Conservation (phyloP, 345 rosid genomes). For the Excoecaria cochinchinensis region DNA sequence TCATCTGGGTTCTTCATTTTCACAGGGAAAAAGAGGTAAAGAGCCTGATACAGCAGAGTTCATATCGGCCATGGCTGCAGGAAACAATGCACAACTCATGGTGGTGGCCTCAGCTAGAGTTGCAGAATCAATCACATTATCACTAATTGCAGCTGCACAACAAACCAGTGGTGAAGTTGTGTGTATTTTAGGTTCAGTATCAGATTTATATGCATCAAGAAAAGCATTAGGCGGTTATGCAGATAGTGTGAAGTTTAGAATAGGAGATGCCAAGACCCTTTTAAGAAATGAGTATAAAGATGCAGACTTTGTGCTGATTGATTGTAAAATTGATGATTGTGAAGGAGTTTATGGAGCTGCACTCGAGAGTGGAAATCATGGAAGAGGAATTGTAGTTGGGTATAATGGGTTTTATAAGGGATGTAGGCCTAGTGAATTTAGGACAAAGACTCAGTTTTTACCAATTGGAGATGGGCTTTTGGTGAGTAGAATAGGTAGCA, state of each 20-base stretch:
- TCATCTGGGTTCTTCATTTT: background rate
- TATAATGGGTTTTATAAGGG: conserved; percentile 43
- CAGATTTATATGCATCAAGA: conserved; percentile 6
- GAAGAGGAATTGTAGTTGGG: conserved; percentile 36
- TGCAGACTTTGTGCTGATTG: conserved; percentile 48
- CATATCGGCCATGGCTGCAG: conserved; percentile 58
- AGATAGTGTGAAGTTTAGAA: conserved; percentile 26
- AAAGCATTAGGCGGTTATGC: conserved; percentile 26
- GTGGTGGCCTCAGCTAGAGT: conserved; percentile 31
- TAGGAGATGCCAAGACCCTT: conserved; percentile 37
- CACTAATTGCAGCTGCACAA: conserved; percentile 47
- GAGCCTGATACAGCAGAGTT: conserved; percentile 58
- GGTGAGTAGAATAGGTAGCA: conserved; percentile 22
- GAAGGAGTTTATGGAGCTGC: conserved; percentile 29
- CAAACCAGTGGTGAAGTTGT: conserved; percentile 48
- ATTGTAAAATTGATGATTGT: conserved; percentile 33
- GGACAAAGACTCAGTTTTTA: conserved; percentile 35
- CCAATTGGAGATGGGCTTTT: conserved; percentile 55
- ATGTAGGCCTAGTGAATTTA: conserved; percentile 23
- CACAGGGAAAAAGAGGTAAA: conserved; percentile 39
- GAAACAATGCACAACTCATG: conserved; percentile 52
- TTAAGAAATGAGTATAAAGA: conserved; percentile 23
- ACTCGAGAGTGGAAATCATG: conserved; percentile 10
- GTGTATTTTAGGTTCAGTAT: conserved; percentile 22
- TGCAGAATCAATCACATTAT: conserved; percentile 23